Evolutionary conservation across 2,329 filamentous ascomycete species (phyloP), one percentile per base, ranked within the genome.

Genomic region (Sordariomycetes sp.): DNA sequence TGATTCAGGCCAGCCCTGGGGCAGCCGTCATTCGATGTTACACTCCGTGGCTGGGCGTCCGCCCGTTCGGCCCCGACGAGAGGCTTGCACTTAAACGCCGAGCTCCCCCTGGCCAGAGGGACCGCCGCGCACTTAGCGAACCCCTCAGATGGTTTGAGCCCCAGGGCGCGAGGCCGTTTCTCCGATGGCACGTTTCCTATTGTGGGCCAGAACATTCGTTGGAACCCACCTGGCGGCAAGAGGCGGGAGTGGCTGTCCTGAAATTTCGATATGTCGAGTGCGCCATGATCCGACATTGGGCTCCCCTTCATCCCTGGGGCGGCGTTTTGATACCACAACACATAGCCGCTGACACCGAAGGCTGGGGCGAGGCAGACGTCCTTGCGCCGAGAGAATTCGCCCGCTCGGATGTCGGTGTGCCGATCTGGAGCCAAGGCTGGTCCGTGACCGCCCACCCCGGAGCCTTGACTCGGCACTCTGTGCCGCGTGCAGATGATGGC

Each of bases 401-500:
- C 8, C 40, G 16, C 40, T 46, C 40, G 40, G 40, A 46, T 46
- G 40, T 46, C 40, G 40, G 40, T 46, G 40, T 46, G 40, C 40
- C 40, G 40, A 46, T 46, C 6, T 46, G 40, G 18, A 18, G 40
- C 40, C 40, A 16, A n/a, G 5, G 10, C 40, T 46, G 40, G 40
- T 18, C 40, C 52, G 28, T 28, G 25, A 37, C 40, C 22, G 11
- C 18, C 20, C 4, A 11, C 53, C 34, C 56, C 37, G 37, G 34
- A 53, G 43, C 20, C 34, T 32, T 35, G 32, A 58, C 46, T 53
- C 56, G 56, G 56, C 51, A 58, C 56, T 58, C 34, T 54, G 56
- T 58, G 56, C 56, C 56, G 56, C 56, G 48, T 58, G 56, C 56
- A 58, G 37, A 37, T 53, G 28, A 53, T 58, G 51, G 56, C 56